These are phyloP conservation scores for Tylopilus vinaceipallidus DNA, from an alignment of 768 basidiomycete genomes.

Conservation along the genomic window DNA sequence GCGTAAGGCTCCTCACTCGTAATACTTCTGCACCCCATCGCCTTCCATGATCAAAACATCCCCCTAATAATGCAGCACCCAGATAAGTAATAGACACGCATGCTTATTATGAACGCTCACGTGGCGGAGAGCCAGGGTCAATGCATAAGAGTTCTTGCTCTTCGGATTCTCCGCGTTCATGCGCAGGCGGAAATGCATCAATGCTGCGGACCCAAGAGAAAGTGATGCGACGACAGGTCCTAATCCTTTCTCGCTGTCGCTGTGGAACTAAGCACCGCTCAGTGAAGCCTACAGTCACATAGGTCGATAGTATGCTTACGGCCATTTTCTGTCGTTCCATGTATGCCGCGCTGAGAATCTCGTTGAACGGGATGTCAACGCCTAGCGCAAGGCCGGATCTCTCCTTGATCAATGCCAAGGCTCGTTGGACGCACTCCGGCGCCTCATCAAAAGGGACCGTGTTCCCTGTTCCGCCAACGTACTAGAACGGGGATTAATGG, in stretches of 20 bases:
- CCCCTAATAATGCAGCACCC: slow-evolving; percentile 47
- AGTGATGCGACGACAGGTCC: slow-evolving; percentile 73
- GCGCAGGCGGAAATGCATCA: slow-evolving; percentile 74
- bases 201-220: slow-evolving; percentile 71
- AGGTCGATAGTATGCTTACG: slow-evolving; percentile 39
- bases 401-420: slow-evolving; percentile 56
- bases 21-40: slow-evolving; percentile 58
- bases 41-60: slow-evolving; percentile 82
- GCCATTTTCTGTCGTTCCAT: slow-evolving; percentile 87
- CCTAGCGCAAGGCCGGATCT: slow-evolving; percentile 50
- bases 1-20: slow-evolving; percentile 51
- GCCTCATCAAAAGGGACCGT: slow-evolving; percentile 65
- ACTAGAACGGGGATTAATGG: slow-evolving; percentile 42
- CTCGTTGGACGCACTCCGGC: slow-evolving; percentile 55
- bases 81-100: slow-evolving; percentile 5
- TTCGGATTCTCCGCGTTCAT: slow-evolving; percentile 35
- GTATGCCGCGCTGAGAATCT: slow-evolving; percentile 78
- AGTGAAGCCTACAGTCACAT: not conserved
- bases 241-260: slow-evolving; percentile 71
- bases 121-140: slow-evolving; percentile 65
- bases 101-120: slow-evolving; percentile 37
- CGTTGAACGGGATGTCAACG: slow-evolving; percentile 55
- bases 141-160: slow-evolving; percentile 30
- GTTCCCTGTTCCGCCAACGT: slow-evolving; percentile 73
- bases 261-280: slow-evolving; percentile 59